Percentiles rank a stretch among this genome's conserved stretches.
These are phyloP conservation scores for Ogataea henricii DNA, from an alignment of 805 yeast genomes.

Conservation along the genomic window DNA sequence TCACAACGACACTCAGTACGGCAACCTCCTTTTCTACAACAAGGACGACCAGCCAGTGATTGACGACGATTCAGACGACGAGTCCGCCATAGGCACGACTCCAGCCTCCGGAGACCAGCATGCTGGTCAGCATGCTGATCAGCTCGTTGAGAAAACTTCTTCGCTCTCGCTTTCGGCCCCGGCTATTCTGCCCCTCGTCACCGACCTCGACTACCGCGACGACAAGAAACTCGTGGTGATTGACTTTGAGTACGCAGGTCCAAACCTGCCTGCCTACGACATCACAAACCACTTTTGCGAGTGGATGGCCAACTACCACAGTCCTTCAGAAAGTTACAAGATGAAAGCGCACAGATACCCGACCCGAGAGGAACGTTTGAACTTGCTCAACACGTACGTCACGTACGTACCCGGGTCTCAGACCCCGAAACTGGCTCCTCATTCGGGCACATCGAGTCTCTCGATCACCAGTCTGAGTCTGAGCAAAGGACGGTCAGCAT, in stretches of 20 bases:
- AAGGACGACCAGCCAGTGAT: constrained; percentile 31
- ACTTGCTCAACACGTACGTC: constrained; percentile 76
- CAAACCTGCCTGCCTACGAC: constrained; percentile 86
- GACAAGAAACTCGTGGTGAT: constrained; percentile 85
- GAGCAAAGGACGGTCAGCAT: constrained; percentile 28
- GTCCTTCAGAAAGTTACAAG: constrained; percentile 53
- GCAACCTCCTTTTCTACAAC: constrained; percentile 70
- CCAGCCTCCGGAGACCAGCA: not conserved
- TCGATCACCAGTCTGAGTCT: constrained; percentile 12
- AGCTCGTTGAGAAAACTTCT: constrained; percentile 21
- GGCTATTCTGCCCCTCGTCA: constrained; percentile 29
- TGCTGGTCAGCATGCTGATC: too few relatives aligned
- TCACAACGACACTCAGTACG: constrained; percentile 97
- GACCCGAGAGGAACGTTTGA: constrained; percentile 61
- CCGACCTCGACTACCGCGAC: constrained; percentile 32
- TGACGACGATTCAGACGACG: constrained; percentile 31
- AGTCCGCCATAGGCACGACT: constrained; percentile 6
- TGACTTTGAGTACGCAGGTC: constrained; percentile 94
- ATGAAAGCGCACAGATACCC: constrained; percentile 67
- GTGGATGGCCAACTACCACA: constrained; percentile 95
- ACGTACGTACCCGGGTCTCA: constrained; percentile 49
- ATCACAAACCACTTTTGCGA: constrained; percentile 92
- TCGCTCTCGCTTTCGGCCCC: constrained; percentile 21
- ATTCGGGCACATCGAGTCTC: constrained; percentile 9
- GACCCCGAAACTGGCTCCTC: constrained; percentile 27